Evolutionary conservation across 169 alveolate genomes (phyloP), one percentile per base, ranked within the genome.

Genomic region (Eimeria sp.): DNA sequence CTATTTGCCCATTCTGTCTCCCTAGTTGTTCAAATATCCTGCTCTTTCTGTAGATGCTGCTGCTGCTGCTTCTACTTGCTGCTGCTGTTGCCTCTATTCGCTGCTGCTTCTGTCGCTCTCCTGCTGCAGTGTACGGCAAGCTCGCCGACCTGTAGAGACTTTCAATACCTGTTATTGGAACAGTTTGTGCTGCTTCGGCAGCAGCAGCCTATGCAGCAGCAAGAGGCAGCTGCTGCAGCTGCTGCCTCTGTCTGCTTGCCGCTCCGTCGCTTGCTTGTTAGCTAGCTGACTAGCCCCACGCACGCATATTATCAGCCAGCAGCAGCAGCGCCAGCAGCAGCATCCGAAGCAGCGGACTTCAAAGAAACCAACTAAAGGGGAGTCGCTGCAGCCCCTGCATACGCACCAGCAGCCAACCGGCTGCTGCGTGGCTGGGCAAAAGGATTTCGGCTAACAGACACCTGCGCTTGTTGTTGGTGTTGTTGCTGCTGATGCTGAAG

Each of bases 391-490:
- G 80, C 80, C 9, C 87, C 82, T 40, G 47, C 80, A n/a, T 70
- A 45, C 80, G 40, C 82, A 57, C 87, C 87, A 20, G 58, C 63
- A 76, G 87, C 87, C 9, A 10, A 40, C 34, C 27, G 87, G 34
- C 61, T 34, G 87, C 51, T 76, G 87, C 87, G 87, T 43, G 87
- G 87, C 87, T 76, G 87, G 22, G 87, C 87, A 76, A 76, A 76
- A 10, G 87, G 87, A 40, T 76, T 76, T 3, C 87, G 87, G 87
- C 87, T 76, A 25, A 27, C 34, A 16, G 87, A 61, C 58, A 34
- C 87, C 18, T 34, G 87, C 61, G 34, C 63, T 61, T 76, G 87
- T 61, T 40, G 87, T 61, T 76, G 87, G 63, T 34, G 87, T 61
- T 76, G 49, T 45, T 70, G 80, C 80, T 70, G 80, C 80, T 70